These are phyloP conservation scores for Umbelopsis ramanniana DNA, from an alignment of 192 early-diverging fungal species.

Conservation along the genomic window DNA sequence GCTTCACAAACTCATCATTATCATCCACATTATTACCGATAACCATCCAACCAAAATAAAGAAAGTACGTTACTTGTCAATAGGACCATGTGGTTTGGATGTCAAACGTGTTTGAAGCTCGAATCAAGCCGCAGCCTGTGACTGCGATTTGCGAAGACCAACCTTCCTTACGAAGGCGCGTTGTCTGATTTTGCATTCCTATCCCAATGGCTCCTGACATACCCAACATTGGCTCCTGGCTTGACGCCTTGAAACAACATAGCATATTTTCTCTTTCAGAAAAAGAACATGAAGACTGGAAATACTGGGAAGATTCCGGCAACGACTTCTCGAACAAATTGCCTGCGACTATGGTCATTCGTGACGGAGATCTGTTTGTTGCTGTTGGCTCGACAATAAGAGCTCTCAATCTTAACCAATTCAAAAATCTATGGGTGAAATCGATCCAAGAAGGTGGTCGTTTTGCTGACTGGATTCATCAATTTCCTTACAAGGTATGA, in stretches of 20 bases:
- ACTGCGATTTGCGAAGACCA: background rate
- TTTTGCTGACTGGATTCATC: constrained; percentile 44
- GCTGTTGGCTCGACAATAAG: constrained; percentile 62
- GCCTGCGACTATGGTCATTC: constrained; percentile 42
- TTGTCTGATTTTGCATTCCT: background rate
- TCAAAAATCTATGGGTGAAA: constrained; percentile 64
- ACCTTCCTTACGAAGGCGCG: background rate
- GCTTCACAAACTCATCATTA: no score
- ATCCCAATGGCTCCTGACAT: constrained; percentile 1
- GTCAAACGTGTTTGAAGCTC: no score
- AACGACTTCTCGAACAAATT: constrained; percentile 42
- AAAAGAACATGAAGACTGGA: constrained; percentile 8
- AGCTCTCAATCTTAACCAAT: constrained; percentile 61
- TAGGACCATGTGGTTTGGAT: no score
- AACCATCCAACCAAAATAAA: no score
- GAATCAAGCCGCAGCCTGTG: background rate
- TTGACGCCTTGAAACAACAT: constrained; percentile 19
- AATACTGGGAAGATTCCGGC: constrained; percentile 14
- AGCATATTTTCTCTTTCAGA: constrained; percentile 26
- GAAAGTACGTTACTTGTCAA: no score
- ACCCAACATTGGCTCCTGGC: constrained; percentile 15
- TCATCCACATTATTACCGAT: no score
- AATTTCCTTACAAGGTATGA: constrained; percentile 31
- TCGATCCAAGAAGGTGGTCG: constrained; percentile 27
- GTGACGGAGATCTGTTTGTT: constrained; percentile 64